These are phyloP conservation scores for Plenodomus biglobosus DNA, from an alignment of 2,329 filamentous ascomycete genomes.

Conservation along the genomic window DNA sequence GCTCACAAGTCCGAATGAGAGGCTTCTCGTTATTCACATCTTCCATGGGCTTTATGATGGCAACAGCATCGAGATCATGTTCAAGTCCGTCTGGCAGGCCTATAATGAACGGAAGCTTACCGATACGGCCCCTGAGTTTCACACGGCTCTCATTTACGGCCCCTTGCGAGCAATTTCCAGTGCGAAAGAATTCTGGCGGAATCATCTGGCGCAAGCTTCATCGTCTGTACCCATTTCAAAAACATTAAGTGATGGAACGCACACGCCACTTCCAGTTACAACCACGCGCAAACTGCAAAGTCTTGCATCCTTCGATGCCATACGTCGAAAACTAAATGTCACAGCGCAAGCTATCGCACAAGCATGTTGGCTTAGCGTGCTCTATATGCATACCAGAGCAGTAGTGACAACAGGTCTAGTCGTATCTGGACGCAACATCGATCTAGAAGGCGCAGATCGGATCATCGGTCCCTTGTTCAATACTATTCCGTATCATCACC, in stretches of 20 bases:
- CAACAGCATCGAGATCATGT: constrained; percentile 69
- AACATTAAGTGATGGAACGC: not conserved
- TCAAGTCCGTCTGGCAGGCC: constrained; percentile 58
- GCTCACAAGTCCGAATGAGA: constrained; percentile 34
- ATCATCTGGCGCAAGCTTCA: constrained; percentile 51
- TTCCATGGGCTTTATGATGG: constrained; percentile 91
- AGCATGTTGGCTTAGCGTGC: constrained; percentile 68
- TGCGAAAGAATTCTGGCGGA: constrained; percentile 67
- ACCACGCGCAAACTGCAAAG: constrained; percentile 39
- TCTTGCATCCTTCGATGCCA: constrained; percentile 51
- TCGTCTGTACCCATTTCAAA: constrained; percentile 33
- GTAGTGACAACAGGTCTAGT: constrained; percentile 69
- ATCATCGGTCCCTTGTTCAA: constrained; percentile 88
- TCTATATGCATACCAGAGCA: constrained; percentile 55
- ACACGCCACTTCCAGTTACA: not conserved
- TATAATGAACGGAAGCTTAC: constrained; percentile 48
- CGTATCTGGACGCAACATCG: constrained; percentile 74
- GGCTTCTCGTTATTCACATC: constrained; percentile 63
- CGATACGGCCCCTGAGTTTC: constrained; percentile 58
- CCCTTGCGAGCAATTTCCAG: constrained; percentile 59
- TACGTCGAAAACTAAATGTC: constrained; percentile 64
- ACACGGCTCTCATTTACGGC: constrained; percentile 68
- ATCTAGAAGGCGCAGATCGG: constrained; percentile 64
- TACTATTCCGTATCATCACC: constrained; percentile 71
- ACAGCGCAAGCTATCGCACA: constrained; percentile 80